phyloP scores from a whole-genome alignment of 2,329 filamentous ascomycete genomes.

The Sporothrix protearum region DNA sequence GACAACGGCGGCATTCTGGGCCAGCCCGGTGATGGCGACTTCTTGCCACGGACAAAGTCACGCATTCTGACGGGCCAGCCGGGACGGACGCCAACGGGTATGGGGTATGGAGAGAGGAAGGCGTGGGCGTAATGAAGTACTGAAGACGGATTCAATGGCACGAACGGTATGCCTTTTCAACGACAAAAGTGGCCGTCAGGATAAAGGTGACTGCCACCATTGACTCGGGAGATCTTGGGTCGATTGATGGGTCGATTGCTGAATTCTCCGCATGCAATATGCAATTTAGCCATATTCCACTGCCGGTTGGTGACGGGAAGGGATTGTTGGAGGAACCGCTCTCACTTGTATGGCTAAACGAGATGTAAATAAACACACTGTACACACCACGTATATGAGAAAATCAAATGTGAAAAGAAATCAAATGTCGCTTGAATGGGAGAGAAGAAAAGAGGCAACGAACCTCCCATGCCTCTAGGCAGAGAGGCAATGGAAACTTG shows the following conservation, averaged over 20 bases:
- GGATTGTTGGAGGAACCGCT: background rate
- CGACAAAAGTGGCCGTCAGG: background rate
- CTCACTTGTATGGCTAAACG: background rate
- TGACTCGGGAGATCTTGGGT: background rate
- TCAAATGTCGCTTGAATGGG: background rate
- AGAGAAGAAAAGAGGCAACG: background rate
- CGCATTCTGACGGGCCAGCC: conserved; percentile 29
- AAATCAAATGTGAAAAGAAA: background rate
- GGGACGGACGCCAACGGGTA: conserved; percentile 25
- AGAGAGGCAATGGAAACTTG: too few relatives aligned
- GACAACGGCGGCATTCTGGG: conserved; percentile 50
- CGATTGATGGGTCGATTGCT: background rate
- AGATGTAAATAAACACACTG: background rate
- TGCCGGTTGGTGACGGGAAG: background rate
- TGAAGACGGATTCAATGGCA: background rate
- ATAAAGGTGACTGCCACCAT: background rate
- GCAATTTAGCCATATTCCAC: conserved; percentile 4
- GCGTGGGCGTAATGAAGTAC: conserved; percentile 22
- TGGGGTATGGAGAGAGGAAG: conserved; percentile 24
- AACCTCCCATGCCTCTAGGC: too few relatives aligned
- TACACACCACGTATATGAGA: background rate
- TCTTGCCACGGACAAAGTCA: conserved; percentile 40
- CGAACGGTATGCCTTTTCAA: too few relatives aligned
- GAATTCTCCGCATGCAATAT: conserved; percentile 13
- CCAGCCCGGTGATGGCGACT: conserved; percentile 47